Evolutionary conservation across 192 early-diverging fungal species (phyloP), one percentile per base, ranked within the genome.

Genomic region (Phycomyces blakesleeanus): DNA sequence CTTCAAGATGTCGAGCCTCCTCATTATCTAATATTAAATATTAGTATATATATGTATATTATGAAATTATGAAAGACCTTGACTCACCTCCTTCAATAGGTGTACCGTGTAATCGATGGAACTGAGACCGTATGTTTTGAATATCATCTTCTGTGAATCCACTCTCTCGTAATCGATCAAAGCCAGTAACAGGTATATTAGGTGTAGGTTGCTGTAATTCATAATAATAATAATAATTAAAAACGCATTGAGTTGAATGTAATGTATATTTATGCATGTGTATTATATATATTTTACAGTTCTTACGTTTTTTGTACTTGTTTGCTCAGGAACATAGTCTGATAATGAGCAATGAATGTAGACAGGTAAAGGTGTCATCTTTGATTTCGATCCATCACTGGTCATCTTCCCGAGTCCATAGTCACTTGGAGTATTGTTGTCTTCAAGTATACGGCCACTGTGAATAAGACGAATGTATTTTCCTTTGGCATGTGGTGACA

Each of bases 121-220:
- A 84, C 47, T 84, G 80, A 24, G 71, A 57, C 3, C 83, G 74
- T 21, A 84, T 76, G 29, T 76, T 77, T 25, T 66, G 64, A 51
- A 84, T 77, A 50, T 84, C 83, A 25, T 82, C 75, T n/a, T 81
- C 83, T 10, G 78, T 77, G 38, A 84, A 84, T 1, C 83, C 83
- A 26, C 78, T 74, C 47, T 82, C 83, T 53, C 78, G 67, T 27
- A 84, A 50, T n/a, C 83, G 75, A 62, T 84, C 83, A 50, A 84
- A 84, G 5, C 83, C 83, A 51, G 65, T 78, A 10, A 74, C 54
- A 24, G 76, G 78, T 0, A 71, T 76, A 25, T 75, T 66, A 41
- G 73, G 80, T 16, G 74, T 54, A 26, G 22, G 15, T 53, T 53
- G 55, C 26, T 27, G 37, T 12, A 55, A 24, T 53, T 14, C 14